A percentile compares a stretch with the other conserved stretches of the same genome.
phyloP scores from a whole-genome alignment of 2,329 filamentous ascomycete genomes.

The Ilyonectria destructans region DNA sequence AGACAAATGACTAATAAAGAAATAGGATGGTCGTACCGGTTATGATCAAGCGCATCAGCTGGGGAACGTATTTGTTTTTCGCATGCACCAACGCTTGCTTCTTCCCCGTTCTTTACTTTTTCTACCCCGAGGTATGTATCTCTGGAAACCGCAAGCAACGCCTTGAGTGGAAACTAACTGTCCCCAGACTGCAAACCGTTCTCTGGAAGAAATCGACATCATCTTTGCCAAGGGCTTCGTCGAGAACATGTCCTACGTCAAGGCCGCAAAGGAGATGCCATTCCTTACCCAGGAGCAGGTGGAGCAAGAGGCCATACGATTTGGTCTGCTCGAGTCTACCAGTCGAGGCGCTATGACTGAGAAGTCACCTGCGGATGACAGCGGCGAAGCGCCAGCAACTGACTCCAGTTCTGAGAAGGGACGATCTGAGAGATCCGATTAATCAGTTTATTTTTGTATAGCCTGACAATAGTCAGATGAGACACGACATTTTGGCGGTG shows the following conservation, averaged over 20 bases:
- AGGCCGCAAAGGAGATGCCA: slow-evolving; percentile 71
- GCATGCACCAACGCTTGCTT: slow-evolving; percentile 68
- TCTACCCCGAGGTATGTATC: slow-evolving; percentile 58
- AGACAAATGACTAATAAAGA: neutral
- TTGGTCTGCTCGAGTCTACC: slow-evolving; percentile 40
- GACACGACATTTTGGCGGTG: neutral
- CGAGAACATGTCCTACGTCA: slow-evolving; percentile 74
- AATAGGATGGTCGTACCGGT: slow-evolving; percentile 73
- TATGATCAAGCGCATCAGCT: slow-evolving; percentile 72
- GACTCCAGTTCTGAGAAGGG: slow-evolving; percentile 23
- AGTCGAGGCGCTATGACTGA: slow-evolving; percentile 40
- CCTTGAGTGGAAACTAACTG: slow-evolving; percentile 1
- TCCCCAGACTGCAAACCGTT: slow-evolving; percentile 55
- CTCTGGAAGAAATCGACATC: slow-evolving; percentile 71
- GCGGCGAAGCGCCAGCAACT: neutral
- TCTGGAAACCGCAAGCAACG: rapidly evolving
- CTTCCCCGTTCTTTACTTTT: slow-evolving; percentile 66
- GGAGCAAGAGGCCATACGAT: slow-evolving; percentile 61
- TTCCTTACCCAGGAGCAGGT: slow-evolving; percentile 67
- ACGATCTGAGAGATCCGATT: neutral
- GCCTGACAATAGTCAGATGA: neutral
- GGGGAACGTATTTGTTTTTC: slow-evolving; percentile 67
- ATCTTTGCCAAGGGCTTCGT: slow-evolving; percentile 73
- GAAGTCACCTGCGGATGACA: slow-evolving; percentile 33
- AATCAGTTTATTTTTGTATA: neutral